Evolutionary conservation across 148 eudicot genomes (phyloP), one percentile per base, ranked within the genome.

Genomic region (Rhododendron simsii): DNA sequence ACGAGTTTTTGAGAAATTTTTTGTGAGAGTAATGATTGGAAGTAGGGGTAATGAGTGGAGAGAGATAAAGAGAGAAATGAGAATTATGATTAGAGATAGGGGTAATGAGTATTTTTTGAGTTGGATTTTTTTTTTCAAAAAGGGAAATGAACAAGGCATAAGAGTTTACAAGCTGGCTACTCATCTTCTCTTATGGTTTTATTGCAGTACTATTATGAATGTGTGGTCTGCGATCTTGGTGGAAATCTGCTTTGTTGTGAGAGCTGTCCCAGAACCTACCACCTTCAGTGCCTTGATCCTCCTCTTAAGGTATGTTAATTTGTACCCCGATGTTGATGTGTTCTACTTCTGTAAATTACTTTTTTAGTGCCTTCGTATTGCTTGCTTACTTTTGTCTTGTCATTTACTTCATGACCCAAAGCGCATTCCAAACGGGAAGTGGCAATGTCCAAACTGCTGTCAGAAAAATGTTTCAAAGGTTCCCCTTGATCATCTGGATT

Each of bases 221-320:
- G 99, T 81, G 96, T 88, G 89, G 85, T 94, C 78, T 96, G 99
- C 88, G 96, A 95, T 91, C 94, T 95, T 91, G 96, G 99, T 86
- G 99, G 99, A 83, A 88, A 92, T 90, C 91, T 96, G 90, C 93
- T 96, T 7, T 95, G 99, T 88, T 96, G 99, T 84, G 99, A 96
- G 86, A 87, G 89, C 88, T 96, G 99, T 92, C 98, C 98, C 75
- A 90, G 95, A 81, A 94, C 96, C 23, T 96, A 96, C 90, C 99
- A 96, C 91, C 90, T 95, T 85, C 91, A 94, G 86, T 96, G 99
- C 92, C 95, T 96, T 85, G 93, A 95, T 76, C 99, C 99, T 84
- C 98, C 99, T 39, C 95, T 96, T 85, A 90, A 96, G 99, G 99
- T 96, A 89, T 84, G 85, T 80, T 77, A 67, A 74, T 55, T 15